Evolutionary conservation across 2,329 filamentous ascomycete species (phyloP), one percentile per base, ranked within the genome.

Genomic region (Aspergillus glaucus): DNA sequence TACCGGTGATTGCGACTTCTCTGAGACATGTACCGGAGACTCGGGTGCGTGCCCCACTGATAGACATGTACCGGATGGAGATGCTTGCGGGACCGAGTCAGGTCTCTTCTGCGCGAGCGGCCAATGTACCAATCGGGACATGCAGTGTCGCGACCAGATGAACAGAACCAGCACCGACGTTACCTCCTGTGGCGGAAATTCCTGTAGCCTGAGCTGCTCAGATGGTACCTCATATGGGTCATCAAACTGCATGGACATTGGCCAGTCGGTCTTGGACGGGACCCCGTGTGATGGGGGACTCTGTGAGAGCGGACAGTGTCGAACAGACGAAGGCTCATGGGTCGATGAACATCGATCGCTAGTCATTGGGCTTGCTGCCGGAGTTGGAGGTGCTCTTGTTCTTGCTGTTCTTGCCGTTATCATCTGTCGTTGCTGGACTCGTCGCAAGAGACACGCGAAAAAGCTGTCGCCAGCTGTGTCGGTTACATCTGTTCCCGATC

Each of bases 261-360:
- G 88, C 65, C 90, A 96, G 65, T 93, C 94, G 8, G 97, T 95
- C 71, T 75, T 97, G 26, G 93, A 98, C 64, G 93, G 93, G n/a
- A 97, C 93, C 1, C 74, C 80, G 1, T 98, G 93, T 65, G 79
- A 82, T 46, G 87, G 86, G 15, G 93, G 93, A 6, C 77, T 75
- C 48, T 98, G 93, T 68, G 64, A 68, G 45, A 92, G 91, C 59
- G 93, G 93, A 40, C 73, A 77, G 57, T 98, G 93, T 70, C 69
- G 78, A 59, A 30, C 26, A 30, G 26, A 30, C 10, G 26, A 30
- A 12, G 91, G 88, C 52, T 78, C 78, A 51, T 96, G 89, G 86
- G 84, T 97, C 66, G 72, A 80, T 21, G 71, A 84, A 55, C 84
- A 97, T 73, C 87, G 87, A 69, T 73, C 80, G 45, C 80, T 97